Conservation (phyloP, 768 basidiomycete species). For the Tulasnella sp. region DNA sequence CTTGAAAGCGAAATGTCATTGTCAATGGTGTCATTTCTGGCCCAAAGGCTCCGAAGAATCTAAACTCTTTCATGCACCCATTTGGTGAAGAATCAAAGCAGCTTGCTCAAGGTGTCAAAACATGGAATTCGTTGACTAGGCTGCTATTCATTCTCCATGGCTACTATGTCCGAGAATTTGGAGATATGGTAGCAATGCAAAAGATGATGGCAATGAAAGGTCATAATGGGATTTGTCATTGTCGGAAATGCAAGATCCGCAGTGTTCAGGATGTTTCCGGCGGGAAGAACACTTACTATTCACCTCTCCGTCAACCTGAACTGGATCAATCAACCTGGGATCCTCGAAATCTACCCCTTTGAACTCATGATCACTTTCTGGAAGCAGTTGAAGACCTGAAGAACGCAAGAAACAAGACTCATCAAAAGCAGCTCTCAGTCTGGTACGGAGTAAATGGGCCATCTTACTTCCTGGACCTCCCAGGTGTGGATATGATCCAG, state of each 20-base stretch:
- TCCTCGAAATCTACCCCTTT: conserved; percentile 27
- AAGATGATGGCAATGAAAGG: conserved; percentile 32
- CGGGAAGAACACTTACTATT: conserved; percentile 21
- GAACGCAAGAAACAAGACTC: background rate
- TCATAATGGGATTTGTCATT: conserved; percentile 30
- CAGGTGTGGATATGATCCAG: background rate
- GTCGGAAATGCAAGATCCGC: conserved; percentile 29
- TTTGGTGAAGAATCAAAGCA: conserved; percentile 27
- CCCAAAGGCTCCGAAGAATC: conserved; percentile 30
- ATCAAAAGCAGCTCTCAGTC: background rate
- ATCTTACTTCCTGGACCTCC: background rate
- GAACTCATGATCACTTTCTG: conserved; percentile 20
- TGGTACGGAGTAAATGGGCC: conserved; percentile 14
- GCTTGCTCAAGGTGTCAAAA: conserved; percentile 24
- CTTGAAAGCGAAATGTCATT: conserved; percentile 27
- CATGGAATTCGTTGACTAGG: conserved; percentile 24
- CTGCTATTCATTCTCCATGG: conserved; percentile 24
- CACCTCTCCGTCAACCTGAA: conserved; percentile 8
- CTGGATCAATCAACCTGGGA: conserved; percentile 15
- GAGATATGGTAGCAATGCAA: conserved; percentile 28
- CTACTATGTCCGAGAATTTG: conserved; percentile 23
- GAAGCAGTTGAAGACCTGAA: background rate
- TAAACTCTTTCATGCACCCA: conserved; percentile 30
- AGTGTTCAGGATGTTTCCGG: conserved; percentile 20
- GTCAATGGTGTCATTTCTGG: conserved; percentile 35